Evolutionary conservation across 2,329 filamentous ascomycete species (phyloP), one percentile per base, ranked within the genome.

Genomic region (Paraphoma sp.): DNA sequence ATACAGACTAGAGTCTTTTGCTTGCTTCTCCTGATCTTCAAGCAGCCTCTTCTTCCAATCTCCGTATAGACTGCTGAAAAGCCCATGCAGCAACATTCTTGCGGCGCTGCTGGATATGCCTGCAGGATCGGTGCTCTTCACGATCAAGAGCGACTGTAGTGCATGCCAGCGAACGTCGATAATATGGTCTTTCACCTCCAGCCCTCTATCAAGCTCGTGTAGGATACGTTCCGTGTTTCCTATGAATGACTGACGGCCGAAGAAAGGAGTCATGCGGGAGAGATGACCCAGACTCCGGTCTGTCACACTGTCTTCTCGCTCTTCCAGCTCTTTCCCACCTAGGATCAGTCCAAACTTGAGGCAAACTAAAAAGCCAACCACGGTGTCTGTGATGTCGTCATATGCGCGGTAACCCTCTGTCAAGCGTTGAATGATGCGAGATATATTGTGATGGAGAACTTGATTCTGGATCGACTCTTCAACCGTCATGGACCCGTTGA

Each of bases 11-110:
- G 86, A 87, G 59, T 89, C 91, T 29, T 86, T 84, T 16, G 90
- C 89, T 64, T 90, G 87, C 45, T 90, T 86, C 66, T 88, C 87
- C 67, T 92, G 89, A 62, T 97, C 93, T 17, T 87, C 82, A 51
- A 89, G 85, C 2, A 97, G 84, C 70, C 89, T 89, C 48, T 86
- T 84, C 64, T 87, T 91, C 93, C 94, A 99, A 48, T 93, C 84
- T 14, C 87, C 79, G 69, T 93, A 96, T 68, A 96, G 89, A 14
- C 80, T 81, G 50, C 90, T 86, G 58, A 97, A 87, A 16, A 87
- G 83, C 63, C 85, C 83, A 52, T 89, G 87, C 1, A 94, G 75
- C 8, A 83, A 76, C 29, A 84, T 53, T 6, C 71, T 67, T 2
- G 59, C 56, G 30, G 53, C 54, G 6, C 44, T 47, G 7, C 47